phyloP scores from a whole-genome alignment of 331 rosid genomes.

The Erythrophleum ivorense region DNA sequence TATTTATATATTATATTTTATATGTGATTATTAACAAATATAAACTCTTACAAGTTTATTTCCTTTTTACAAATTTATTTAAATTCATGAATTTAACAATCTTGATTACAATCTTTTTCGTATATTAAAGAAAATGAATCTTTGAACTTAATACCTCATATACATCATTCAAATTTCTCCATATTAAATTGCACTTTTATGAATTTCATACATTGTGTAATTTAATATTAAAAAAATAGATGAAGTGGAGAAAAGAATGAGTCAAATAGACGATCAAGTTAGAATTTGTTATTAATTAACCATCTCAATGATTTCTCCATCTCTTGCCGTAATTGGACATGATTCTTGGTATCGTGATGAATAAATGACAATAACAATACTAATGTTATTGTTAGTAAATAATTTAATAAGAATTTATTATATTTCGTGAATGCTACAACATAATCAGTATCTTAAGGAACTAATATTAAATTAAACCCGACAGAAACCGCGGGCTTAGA shows the following conservation, averaged over 20 bases:
- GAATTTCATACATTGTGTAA: too few relatives aligned
- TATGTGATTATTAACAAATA: too few relatives aligned
- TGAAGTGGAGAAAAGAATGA: not conserved
- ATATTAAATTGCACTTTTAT: too few relatives aligned
- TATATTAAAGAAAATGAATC: too few relatives aligned
- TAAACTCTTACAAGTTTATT: too few relatives aligned
- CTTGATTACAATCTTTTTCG: too few relatives aligned
- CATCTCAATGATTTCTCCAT: not conserved
- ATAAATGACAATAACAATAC: not conserved
- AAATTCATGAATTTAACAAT: too few relatives aligned
- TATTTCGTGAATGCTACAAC: not conserved
- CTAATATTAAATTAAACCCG: not conserved
- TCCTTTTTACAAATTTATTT: too few relatives aligned
- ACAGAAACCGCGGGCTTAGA: constrained; percentile 15
- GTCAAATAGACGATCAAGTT: not conserved
- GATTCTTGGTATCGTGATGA: not conserved
- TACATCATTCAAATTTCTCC: too few relatives aligned
- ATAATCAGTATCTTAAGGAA: not conserved
- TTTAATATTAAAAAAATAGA: not conserved
- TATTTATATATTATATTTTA: too few relatives aligned
- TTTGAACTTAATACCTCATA: too few relatives aligned
- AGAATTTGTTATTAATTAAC: not conserved
- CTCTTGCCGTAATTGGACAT: not conserved
- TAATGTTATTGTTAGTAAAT: not conserved
- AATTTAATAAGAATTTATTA: too few relatives aligned